Evolutionary conservation across 1,139 yeast genomes (phyloP), one percentile per base, ranked within the genome.

Genomic region (Saccharomyces pastorianus): DNA sequence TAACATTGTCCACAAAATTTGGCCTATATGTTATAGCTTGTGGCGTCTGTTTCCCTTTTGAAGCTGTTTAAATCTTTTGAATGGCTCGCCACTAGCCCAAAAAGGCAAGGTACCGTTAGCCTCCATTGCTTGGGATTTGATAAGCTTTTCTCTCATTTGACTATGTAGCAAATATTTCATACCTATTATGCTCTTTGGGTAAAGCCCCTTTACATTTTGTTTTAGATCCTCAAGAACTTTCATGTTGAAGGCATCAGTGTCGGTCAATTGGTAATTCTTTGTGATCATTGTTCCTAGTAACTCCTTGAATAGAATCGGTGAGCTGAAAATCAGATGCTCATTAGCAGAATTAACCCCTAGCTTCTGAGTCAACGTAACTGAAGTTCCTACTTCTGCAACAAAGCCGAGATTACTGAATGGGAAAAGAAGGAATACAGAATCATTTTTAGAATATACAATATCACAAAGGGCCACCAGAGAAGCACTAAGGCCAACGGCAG

Each of bases 351-450:
- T 82, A 74, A 86, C 75, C 1, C 96, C 96, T 56, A 89, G 75
- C 64, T 95, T 78, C 59, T 77, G 72, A 50, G 85, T 81, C 55
- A 89, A 75, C 8, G 93, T 81, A n/a, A 83, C 81, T 14, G 90
- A 83, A 3, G 88, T 73, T 6, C 84, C 89, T 53, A 96, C 95
- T 71, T 90, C 97, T 53, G 88, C 82, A 6, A 86, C 93, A 64
- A 90, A 78, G 2, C 96, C 96, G 64, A 90, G 77, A 66, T 85
- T 85, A 53, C 93, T 82, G 69, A 90, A 90, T n/a, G 97, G 96
- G 32, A 87, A 78, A 66, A 85, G 75, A 59, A 86, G 61, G 69
- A 76, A 87, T 54, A 84, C 79, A 54, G 81, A 74, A 53, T 80
- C 83, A 59, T 84, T 82, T 62, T 74, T 78, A 20, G 85, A 86